These are phyloP conservation scores for Claviceps capensis DNA, from an alignment of 2,329 filamentous ascomycete species.

Conservation along the genomic window DNA sequence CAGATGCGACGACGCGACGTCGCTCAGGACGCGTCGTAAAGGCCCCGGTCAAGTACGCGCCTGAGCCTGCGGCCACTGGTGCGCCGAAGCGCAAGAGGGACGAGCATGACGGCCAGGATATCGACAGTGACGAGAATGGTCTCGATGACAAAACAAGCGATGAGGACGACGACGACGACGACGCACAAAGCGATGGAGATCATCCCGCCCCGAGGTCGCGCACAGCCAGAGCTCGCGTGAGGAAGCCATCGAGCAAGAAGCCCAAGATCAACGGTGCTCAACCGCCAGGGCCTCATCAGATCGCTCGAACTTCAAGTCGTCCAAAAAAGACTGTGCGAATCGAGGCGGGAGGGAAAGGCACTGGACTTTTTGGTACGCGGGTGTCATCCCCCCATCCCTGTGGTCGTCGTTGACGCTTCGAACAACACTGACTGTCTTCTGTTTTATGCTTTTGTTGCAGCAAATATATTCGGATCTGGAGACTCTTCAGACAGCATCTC, in stretches of 20 bases:
- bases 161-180: slow-evolving; percentile 21
- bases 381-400: not conserved
- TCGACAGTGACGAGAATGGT: slow-evolving; percentile 33
- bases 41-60: slow-evolving; percentile 44
- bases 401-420: not conserved
- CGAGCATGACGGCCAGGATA: slow-evolving; percentile 33
- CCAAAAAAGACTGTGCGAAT: slow-evolving; percentile 43
- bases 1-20: slow-evolving; percentile 41
- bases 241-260: slow-evolving; percentile 49
- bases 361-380: slow-evolving; percentile 40
- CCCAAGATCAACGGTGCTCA: slow-evolving; percentile 46
- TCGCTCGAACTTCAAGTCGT: slow-evolving; percentile 34
- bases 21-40: slow-evolving; percentile 56
- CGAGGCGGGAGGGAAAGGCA: slow-evolving; percentile 35
- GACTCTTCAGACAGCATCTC: slow-evolving; percentile 42
- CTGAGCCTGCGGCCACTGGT: slow-evolving; percentile 27
- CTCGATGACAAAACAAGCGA: slow-evolving; percentile 31
- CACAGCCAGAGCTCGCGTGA: slow-evolving; percentile 30
- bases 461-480: slow-evolving; percentile 49
- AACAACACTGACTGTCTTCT: slow-evolving; percentile 6
- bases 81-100: slow-evolving; percentile 45
- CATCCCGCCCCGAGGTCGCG: slow-evolving; percentile 23
- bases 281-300: slow-evolving; percentile 21
- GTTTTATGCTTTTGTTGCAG: slow-evolving; percentile 21
- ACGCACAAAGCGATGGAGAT: slow-evolving; percentile 32